Evolutionary conservation across 2,329 filamentous ascomycete species (phyloP), one percentile per base, ranked within the genome.

Genomic region (Colletotrichum musae): DNA sequence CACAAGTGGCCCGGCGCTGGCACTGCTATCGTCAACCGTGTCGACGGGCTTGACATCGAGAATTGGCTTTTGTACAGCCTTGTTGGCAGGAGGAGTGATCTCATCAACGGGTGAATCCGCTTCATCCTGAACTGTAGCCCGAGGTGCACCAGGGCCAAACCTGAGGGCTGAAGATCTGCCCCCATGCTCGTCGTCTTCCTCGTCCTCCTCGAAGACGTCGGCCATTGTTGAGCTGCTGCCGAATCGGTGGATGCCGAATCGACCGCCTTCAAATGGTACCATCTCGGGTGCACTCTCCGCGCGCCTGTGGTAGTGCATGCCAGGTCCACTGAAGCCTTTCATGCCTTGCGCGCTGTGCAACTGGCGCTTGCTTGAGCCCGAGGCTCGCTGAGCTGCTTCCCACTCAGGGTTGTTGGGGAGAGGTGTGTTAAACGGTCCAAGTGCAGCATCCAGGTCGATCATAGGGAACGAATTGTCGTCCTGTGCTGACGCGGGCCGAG

Each of bases 371-470:
- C 77, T 75, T 1, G 84, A 81, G 6, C 84, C 85, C 6, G 87
- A 86, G 1, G 86, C 85, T 68, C 84, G 84, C 72, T 92, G 89
- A 7, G 90, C 91, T 2, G 89, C 88, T 70, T 92, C 90, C 86
- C 91, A 92, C 69, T 91, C 89, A 2, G 88, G 83, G 68, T 90
- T 91, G 12, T 85, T 85, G 39, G 84, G 84, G 2, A 90, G 83
- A 28, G 93, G 93, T 0, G 94, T 97, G 75, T 97, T 96, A 80
- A 97, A 97, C 0, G 95, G 94, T 2, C 94, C 95, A 1, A 98
- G 86, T 28, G 95, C 96, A 18, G 95, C 95, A 81, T 99, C 96
- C 50, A 99, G 84, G 79, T 99, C 96, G 72, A 99, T 97, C 79
- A 98, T 92, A 7, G 93, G 91, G 75, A 91, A 93, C 60, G 91